Base-by-base conservation (phyloP, 805 yeast genomes). In the Sporopachydermia lactativora region DNA sequence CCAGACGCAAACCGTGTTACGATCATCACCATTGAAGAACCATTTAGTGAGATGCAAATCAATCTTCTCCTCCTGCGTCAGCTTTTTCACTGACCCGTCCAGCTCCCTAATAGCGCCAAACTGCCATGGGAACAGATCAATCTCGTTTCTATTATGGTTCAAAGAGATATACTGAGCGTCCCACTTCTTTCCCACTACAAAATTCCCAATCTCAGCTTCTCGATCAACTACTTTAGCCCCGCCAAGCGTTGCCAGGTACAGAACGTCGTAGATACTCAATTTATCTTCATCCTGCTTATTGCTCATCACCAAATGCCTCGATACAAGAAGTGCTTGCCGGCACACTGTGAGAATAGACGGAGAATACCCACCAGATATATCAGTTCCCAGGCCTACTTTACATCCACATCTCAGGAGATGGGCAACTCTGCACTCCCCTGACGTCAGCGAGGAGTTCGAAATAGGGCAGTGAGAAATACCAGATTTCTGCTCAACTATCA, bases 391-490 rank as follows among this genome's bases (percentile, higher is more conserved):
- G 5, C 94, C 74, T 16, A 92, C 94, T 42, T 82, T 80, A 44
- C 85, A 68, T 6, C 70, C 73, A 34, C 70, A 68, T 37, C 77
- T 66, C 42, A 86, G 62, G 35, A 84, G 60, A 66, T 77, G 70
- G 48, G 80, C 70, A 6, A 89, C 74, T 15, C 85, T 79, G 5
- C 95, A 88, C 57, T 85, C 94, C 14, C 98, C 98, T 6, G 94
- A 79, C 1, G 94, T 77, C 43, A 89, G 69, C 14, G 92, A 75
- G 1, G 94, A 75, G 57, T 89, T 89, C 14, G 95, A 82, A 6
- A 85, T 75, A 2, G 98, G 98, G 61, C 98, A 89, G 59, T 92
- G 97, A 3, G 94, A 71, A 14, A 89, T 73, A 8, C 96, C 94
- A 19, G 84, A 62, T 4, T 71, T 60, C 15, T 71, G 68, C 14